Conservation (phyloP, 73 alveolate genomes). For the Paramecium sexaurelia region DNA sequence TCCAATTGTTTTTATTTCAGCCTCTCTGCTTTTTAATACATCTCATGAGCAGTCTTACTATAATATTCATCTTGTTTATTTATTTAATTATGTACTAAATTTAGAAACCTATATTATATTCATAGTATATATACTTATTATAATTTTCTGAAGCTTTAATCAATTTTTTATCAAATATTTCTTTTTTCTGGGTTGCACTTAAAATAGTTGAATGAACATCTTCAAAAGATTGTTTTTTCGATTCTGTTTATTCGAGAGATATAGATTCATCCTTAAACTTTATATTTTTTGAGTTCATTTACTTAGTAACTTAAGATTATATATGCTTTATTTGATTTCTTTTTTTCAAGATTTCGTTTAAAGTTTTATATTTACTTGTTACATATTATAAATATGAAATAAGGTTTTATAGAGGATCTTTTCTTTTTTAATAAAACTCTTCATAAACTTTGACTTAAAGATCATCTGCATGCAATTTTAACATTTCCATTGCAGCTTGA, state of each 20-base stretch:
- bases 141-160: not conserved
- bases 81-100: not conserved
- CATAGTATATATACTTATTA: not conserved
- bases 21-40: slow-evolving; percentile 16
- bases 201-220: not conserved
- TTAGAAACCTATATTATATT: not conserved
- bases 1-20: not conserved
- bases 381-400: not conserved
- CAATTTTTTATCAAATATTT: not conserved
- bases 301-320: not conserved
- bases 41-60: slow-evolving; percentile 1
- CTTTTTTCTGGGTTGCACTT: not conserved
- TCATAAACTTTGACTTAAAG: not conserved
- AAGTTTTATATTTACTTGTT: not conserved
- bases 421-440: not conserved
- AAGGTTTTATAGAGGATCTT: not conserved
- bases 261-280: slow-evolving; percentile 8
- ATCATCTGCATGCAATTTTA: not conserved
- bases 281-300: not conserved
- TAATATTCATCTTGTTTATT: slow-evolving; percentile 11
- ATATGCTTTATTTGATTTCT: not conserved
- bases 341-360: not conserved
- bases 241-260: not conserved
- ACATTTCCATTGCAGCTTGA: slow-evolving; percentile 22
- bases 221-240: not conserved